A percentile compares a stretch with the other conserved stretches of the same genome.
Conservation (phyloP, 2,329 filamentous ascomycete species). For the Pestalotiopsis sp. region DNA sequence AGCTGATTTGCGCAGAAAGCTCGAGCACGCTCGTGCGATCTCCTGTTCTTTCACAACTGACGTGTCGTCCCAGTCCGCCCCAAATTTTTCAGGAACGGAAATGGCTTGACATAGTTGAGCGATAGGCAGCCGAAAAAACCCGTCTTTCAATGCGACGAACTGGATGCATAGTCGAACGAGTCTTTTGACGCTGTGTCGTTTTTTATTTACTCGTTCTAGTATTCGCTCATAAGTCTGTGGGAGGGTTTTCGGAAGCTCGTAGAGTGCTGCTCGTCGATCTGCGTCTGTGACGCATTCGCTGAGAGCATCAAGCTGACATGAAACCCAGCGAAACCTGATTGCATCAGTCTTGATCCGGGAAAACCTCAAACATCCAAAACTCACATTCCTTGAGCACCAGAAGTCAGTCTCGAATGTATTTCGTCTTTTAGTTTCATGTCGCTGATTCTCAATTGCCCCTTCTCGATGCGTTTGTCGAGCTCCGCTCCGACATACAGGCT, state of each 20-base stretch:
- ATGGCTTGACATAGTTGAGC: not conserved
- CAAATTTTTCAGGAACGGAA: not conserved
- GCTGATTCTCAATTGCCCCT: not conserved
- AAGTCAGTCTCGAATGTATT: not conserved
- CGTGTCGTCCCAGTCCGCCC: not conserved
- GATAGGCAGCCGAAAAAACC: not conserved
- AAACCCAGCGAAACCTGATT: not conserved
- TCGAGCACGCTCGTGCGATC: not conserved
- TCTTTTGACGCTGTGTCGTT: not conserved
- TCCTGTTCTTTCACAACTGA: not conserved
- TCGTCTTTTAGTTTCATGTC: not conserved
- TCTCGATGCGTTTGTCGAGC: not conserved
- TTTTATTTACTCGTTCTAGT: not conserved
- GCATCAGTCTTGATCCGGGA: not conserved
- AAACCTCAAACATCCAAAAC: not conserved
- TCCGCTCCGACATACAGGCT: not conserved
- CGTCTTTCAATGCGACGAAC: not conserved
- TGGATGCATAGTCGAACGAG: not conserved
- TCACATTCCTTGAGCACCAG: not conserved
- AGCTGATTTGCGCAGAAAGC: not conserved
- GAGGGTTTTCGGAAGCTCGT: not conserved
- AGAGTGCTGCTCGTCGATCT: not conserved
- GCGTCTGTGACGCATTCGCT: not conserved
- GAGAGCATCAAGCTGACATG: not conserved
- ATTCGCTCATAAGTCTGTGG: not conserved